A percentile compares a stretch with the other conserved stretches of the same genome.
These are phyloP conservation scores for Kregervanrija fluxuum DNA, from an alignment of 805 yeast species.

Conservation along the genomic window DNA sequence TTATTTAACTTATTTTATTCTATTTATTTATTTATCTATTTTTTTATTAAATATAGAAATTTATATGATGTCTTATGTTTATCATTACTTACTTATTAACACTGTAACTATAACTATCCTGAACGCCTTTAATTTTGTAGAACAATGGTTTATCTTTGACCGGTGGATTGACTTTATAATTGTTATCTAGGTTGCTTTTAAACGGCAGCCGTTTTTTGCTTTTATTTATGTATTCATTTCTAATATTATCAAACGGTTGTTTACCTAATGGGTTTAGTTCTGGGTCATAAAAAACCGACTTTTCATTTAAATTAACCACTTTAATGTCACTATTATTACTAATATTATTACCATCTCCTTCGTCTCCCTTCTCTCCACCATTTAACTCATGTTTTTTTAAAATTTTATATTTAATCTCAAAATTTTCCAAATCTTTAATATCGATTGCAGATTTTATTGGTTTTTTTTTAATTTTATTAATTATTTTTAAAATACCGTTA, in stretches of 20 bases:
- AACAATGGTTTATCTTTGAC: slow-evolving; percentile 37
- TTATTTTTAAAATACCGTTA: slow-evolving; percentile 8
- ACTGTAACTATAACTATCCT: neutral
- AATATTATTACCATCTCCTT: neutral
- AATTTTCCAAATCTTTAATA: slow-evolving; percentile 11
- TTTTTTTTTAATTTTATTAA: slow-evolving; percentile 8
- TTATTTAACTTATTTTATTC: neutral
- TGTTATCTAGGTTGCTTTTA: too few relatives aligned
- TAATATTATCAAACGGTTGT: slow-evolving; percentile 31
- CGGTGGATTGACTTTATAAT: slow-evolving; percentile 25
- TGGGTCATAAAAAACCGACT: slow-evolving; percentile 56
- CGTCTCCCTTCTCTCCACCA: neutral
- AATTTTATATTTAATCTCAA: slow-evolving; percentile 10
- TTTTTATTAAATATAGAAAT: slow-evolving; percentile 1
- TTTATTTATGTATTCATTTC: too few relatives aligned
- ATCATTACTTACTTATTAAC: neutral
- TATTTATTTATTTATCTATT: slow-evolving; percentile 6
- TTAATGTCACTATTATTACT: slow-evolving; percentile 5
- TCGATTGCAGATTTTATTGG: slow-evolving; percentile 10
- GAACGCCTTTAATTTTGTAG: slow-evolving; percentile 29
- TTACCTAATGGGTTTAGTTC: slow-evolving; percentile 58
- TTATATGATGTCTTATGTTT: neutral
- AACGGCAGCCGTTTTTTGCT: too few relatives aligned
- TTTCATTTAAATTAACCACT: slow-evolving; percentile 7
- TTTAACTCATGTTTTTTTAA: slow-evolving; percentile 12